phyloP scores from a whole-genome alignment of 2,329 filamentous ascomycete species.

The Trichoderma brevicompactum region DNA sequence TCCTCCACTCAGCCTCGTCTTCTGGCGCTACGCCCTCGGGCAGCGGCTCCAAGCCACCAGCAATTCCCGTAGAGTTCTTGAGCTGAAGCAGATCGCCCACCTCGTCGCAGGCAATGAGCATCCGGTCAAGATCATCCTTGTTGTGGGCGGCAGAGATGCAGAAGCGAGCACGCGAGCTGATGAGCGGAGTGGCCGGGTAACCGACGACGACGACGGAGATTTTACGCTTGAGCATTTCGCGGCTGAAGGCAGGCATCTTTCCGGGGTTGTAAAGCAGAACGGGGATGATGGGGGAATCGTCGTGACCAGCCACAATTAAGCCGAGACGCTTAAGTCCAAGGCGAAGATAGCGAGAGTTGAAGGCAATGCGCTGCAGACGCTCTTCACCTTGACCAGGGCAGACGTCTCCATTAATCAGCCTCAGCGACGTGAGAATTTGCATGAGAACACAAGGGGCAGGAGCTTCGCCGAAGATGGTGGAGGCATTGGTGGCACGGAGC shows the following conservation, averaged over 20 bases:
- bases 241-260: slow-evolving; percentile 97
- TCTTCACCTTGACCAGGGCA: slow-evolving; percentile 92
- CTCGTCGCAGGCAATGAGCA: slow-evolving; percentile 88
- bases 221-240: slow-evolving; percentile 97
- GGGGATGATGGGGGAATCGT: slow-evolving; percentile 96
- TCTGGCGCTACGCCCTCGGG: slow-evolving; percentile 72
- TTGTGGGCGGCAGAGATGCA: slow-evolving; percentile 96
- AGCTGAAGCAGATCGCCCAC: slow-evolving; percentile 90
- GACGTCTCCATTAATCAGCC: slow-evolving; percentile 87
- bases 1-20: slow-evolving; percentile 71
- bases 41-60: slow-evolving; percentile 80
- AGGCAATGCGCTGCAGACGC: slow-evolving; percentile 90
- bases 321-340: slow-evolving; percentile 95
- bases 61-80: slow-evolving; percentile 96
- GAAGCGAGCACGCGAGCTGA: slow-evolving; percentile 92
- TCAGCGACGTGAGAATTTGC: slow-evolving; percentile 86
- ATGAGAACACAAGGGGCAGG: slow-evolving; percentile 85
- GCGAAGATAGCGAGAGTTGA: slow-evolving; percentile 98
- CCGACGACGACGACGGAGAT: slow-evolving; percentile 97
- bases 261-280: slow-evolving; percentile 96
- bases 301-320: slow-evolving; percentile 95
- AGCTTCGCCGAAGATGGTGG: slow-evolving; percentile 83
- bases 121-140: slow-evolving; percentile 93
- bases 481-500: slow-evolving; percentile 82
- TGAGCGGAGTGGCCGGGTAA: slow-evolving; percentile 93